Conservation (phyloP, 2,329 filamentous ascomycete genomes). For the Aureobasidium sp. region DNA sequence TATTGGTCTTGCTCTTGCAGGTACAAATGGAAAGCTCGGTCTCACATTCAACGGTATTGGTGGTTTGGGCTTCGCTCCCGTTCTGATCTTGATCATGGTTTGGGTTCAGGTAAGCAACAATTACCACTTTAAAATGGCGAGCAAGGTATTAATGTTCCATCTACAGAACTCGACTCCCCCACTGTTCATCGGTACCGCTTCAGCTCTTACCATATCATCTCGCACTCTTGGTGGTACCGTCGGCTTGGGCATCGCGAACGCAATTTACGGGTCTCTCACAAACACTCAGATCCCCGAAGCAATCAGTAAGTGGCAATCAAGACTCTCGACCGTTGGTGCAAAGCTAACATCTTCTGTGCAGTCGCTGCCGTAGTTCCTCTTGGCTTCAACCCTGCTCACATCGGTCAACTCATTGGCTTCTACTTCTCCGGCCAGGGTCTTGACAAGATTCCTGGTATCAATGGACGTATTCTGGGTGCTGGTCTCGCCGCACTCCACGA, state of each 20-base stretch:
- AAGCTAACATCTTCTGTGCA: not conserved
- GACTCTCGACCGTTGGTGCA: not conserved
- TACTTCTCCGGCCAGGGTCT: slow-evolving; percentile 10
- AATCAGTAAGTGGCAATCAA: not conserved
- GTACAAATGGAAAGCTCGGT: not conserved
- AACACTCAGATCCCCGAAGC: slow-evolving; percentile 7
- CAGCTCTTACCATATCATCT: slow-evolving; percentile 11
- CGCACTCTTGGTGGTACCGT: slow-evolving; percentile 7
- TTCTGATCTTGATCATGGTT: slow-evolving; percentile 10
- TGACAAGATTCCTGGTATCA: slow-evolving; percentile 2
- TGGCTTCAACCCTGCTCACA: not conserved
- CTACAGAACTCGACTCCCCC: slow-evolving; percentile 3
- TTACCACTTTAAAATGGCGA: not conserved
- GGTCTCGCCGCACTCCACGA: not conserved
- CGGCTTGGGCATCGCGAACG: slow-evolving; percentile 10
- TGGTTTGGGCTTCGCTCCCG: slow-evolving; percentile 3
- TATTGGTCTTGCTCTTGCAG: not conserved
- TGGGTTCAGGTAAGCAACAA: not conserved
- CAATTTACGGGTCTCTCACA: slow-evolving; percentile 8
- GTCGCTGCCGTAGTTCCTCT: slow-evolving; percentile 4
- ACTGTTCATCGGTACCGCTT: slow-evolving; percentile 11
- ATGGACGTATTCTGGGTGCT: not conserved
- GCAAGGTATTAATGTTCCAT: not conserved
- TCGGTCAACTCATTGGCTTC: slow-evolving; percentile 9
- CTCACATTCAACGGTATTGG: slow-evolving; percentile 6